Percentiles rank a stretch among this genome's conserved stretches.
Conservation (phyloP, 2,329 filamentous ascomycete genomes). For the Trichoderma sp. region DNA sequence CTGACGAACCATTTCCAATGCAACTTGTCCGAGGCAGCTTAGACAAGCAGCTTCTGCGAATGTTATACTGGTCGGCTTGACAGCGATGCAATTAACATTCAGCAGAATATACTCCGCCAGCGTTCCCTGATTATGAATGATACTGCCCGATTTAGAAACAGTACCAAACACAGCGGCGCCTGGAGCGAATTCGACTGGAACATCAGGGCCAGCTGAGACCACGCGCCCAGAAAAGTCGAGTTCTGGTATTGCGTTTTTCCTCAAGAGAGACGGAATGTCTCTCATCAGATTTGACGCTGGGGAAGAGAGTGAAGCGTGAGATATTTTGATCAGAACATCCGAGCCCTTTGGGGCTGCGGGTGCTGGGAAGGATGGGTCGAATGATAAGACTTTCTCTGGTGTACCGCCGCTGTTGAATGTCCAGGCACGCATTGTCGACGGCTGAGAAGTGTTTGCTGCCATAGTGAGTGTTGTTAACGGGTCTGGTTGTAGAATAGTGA, state of each 20-base stretch:
- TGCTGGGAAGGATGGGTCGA: neutral
- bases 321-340: neutral
- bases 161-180: neutral
- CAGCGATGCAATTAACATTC: neutral
- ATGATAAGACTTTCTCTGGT: neutral
- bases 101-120: neutral
- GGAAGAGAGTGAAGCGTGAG: neutral
- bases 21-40: neutral
- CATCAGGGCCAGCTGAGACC: neutral
- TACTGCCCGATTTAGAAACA: neutral
- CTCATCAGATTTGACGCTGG: neutral
- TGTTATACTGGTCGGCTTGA: neutral
- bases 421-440: neutral
- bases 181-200: neutral
- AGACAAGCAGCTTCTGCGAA: neutral
- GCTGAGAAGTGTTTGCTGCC: neutral
- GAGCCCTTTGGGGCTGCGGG: neutral
- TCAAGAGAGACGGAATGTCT: neutral
- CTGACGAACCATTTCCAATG: neutral
- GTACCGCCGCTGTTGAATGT: neutral
- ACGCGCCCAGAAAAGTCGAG: neutral
- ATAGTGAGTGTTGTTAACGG: neutral
- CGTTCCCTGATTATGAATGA: neutral
- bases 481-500: neutral
- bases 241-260: neutral